These are phyloP conservation scores for Coriolopsis trogii DNA, from an alignment of 1,284 basidiomycete species.

Conservation along the genomic window DNA sequence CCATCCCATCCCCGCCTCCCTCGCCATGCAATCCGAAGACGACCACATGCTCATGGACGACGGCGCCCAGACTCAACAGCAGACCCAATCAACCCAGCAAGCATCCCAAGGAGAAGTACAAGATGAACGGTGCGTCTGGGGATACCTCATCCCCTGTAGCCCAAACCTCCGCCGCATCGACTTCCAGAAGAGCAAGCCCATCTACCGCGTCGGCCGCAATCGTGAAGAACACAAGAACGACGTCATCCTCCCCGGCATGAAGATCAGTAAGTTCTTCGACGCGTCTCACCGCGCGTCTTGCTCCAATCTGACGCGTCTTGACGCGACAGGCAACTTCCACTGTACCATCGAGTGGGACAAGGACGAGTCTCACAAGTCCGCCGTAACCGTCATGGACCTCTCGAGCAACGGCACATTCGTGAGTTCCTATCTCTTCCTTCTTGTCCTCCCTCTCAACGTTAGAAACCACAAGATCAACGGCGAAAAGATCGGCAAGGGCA, in stretches of 20 bases:
- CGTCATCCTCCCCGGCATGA: conserved; percentile 62
- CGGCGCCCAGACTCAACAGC: conserved; percentile 29
- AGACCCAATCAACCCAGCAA: conserved; percentile 33
- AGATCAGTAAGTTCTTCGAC: conserved; percentile 68
- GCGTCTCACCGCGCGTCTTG: conserved; percentile 26
- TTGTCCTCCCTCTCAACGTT: conserved; percentile 10
- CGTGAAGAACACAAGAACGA: conserved; percentile 42
- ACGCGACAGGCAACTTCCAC: conserved; percentile 62
- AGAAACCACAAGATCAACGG: conserved; percentile 67
- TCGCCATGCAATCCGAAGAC: conserved; percentile 8
- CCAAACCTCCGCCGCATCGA: conserved; percentile 53
- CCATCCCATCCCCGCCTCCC: neutral
- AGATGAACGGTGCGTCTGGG: conserved; percentile 62
- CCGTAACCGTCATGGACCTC: conserved; percentile 68
- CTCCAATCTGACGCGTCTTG: conserved; percentile 17
- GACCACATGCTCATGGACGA: conserved; percentile 12
- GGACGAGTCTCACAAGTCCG: conserved; percentile 48
- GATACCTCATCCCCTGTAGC: conserved; percentile 65
- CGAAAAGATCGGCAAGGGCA: conserved; percentile 58
- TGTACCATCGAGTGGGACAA: conserved; percentile 71
- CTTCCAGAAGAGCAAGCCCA: conserved; percentile 53
- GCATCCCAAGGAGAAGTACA: conserved; percentile 31
- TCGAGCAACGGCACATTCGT: conserved; percentile 87
- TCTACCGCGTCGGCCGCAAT: conserved; percentile 59
- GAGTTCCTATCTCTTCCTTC: conserved; percentile 38